These are phyloP conservation scores for Entonaema liquescens DNA, from an alignment of 495 filamentous ascomycete species.

Conservation along the genomic window DNA sequence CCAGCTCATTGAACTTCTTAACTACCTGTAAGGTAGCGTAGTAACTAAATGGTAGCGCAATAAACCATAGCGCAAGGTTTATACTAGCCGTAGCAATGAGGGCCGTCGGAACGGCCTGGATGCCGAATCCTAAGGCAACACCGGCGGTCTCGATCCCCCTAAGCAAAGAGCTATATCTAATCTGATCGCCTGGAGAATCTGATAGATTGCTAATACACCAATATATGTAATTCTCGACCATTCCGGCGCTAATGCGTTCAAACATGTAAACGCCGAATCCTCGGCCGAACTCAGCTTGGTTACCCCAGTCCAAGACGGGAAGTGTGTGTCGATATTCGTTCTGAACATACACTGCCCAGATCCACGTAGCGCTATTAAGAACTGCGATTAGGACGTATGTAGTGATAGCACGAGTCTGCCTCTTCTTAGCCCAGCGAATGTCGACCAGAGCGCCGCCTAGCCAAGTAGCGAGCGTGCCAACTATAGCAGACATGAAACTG, in stretches of 20 bases:
- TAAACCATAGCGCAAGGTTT: constrained; percentile 53
- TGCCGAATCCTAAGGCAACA: constrained; percentile 53
- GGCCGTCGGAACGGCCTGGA: constrained; percentile 54
- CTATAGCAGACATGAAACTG: constrained; percentile 52
- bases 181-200: constrained; percentile 54
- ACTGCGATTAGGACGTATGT: constrained; percentile 40
- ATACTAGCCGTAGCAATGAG: constrained; percentile 55
- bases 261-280: constrained; percentile 56
- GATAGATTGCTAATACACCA: constrained; percentile 57
- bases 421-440: constrained; percentile 34
- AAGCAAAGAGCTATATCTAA: constrained; percentile 54
- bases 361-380: constrained; percentile 45
- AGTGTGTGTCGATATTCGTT: constrained; percentile 37
- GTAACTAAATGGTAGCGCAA: constrained; percentile 55
- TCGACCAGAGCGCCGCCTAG: constrained; percentile 40
- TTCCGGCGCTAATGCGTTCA: constrained; percentile 49
- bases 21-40: constrained; percentile 55
- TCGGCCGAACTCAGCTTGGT: constrained; percentile 50
- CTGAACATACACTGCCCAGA: constrained; percentile 44
- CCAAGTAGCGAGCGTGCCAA: constrained; percentile 50
- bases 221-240: constrained; percentile 59
- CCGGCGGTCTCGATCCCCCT: constrained; percentile 55
- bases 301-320: constrained; percentile 30
- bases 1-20: constrained; percentile 44
- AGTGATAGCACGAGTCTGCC: constrained; percentile 36